phyloP scores from a whole-genome alignment of 768 basidiomycete species.

The Tylopilus vinaceipallidus region DNA sequence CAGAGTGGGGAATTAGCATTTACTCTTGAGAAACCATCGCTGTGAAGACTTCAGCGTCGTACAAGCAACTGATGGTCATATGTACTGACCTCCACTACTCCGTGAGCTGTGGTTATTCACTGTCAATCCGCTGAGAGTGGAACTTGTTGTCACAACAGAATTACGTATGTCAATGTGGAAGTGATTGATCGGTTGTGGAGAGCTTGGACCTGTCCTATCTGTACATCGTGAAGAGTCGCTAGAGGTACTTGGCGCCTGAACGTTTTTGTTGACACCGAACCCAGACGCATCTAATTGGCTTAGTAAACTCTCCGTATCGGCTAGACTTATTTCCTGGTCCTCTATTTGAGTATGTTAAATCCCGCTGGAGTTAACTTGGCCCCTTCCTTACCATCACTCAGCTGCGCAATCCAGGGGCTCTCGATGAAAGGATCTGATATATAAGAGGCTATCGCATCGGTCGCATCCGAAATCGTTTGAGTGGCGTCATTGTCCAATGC shows the following conservation, averaged over 20 bases:
- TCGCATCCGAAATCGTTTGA: not conserved
- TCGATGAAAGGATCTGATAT: not conserved
- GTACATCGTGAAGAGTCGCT: not conserved
- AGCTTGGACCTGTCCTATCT: not conserved
- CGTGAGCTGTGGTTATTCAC: not conserved
- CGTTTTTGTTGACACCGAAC: not conserved
- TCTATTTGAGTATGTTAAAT: not conserved
- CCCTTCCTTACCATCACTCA: not conserved
- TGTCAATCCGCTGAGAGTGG: not conserved
- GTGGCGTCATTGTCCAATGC: not conserved
- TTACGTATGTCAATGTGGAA: not conserved
- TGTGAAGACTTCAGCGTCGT: not conserved
- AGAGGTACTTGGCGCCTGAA: not conserved
- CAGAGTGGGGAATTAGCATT: too few relatives aligned
- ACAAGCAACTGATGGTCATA: not conserved
- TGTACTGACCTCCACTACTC: not conserved
- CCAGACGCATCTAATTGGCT: not conserved
- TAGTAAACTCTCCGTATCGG: not conserved
- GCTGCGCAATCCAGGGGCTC: not conserved
- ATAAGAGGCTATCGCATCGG: not conserved
- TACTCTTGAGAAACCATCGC: not conserved
- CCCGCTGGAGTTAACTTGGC: too few relatives aligned
- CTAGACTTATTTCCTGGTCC: not conserved
- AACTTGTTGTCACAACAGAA: slow-evolving; percentile 4
- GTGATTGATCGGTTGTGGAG: not conserved